phyloP scores from a whole-genome alignment of 1,284 basidiomycete species.

The Ceratorhiza oryzae-sativae region DNA sequence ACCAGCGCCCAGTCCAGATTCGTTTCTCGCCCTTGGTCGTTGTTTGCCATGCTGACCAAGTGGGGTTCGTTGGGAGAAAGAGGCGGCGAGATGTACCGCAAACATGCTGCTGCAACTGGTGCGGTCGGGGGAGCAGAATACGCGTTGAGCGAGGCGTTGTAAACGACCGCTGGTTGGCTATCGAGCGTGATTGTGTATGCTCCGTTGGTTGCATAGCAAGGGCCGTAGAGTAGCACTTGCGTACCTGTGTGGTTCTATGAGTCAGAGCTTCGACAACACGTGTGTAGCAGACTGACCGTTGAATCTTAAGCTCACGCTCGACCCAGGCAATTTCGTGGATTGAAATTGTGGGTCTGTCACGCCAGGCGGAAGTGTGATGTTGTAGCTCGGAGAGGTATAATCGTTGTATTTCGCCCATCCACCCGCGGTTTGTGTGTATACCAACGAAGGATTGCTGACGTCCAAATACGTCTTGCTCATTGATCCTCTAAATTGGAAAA shows the following conservation, averaged over 20 bases:
- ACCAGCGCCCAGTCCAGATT: slow-evolving; percentile 34
- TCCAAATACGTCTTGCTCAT: slow-evolving; percentile 8
- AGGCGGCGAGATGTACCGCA: slow-evolving; percentile 34
- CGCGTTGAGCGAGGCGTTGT: slow-evolving; percentile 26
- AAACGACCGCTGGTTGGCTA: slow-evolving; percentile 5
- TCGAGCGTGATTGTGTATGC: slow-evolving; percentile 28
- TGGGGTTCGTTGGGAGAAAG: background rate
- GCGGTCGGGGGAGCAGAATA: slow-evolving; percentile 5
- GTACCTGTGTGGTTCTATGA: slow-evolving; percentile 1
- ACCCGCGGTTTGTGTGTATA: slow-evolving; percentile 17
- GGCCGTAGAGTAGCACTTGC: slow-evolving; percentile 28
- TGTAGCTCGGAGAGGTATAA: slow-evolving; percentile 4
- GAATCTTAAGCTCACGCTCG: slow-evolving; percentile 23
- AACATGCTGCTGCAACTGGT: slow-evolving; percentile 15
- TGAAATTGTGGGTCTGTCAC: slow-evolving; percentile 9
- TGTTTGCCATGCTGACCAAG: slow-evolving; percentile 32
- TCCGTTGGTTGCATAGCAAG: slow-evolving; percentile 31
- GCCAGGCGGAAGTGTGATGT: slow-evolving; percentile 18
- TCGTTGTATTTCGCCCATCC: slow-evolving; percentile 13
- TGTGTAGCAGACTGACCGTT: slow-evolving; percentile 1
- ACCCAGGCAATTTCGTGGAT: slow-evolving; percentile 1
- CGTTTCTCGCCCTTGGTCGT: slow-evolving; percentile 12
- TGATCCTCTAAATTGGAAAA: background rate
- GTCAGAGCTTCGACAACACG: background rate
- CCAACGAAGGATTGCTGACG: background rate